Conservation (phyloP, 129 eudicot species). For the Centrapalus pauciflorus region DNA sequence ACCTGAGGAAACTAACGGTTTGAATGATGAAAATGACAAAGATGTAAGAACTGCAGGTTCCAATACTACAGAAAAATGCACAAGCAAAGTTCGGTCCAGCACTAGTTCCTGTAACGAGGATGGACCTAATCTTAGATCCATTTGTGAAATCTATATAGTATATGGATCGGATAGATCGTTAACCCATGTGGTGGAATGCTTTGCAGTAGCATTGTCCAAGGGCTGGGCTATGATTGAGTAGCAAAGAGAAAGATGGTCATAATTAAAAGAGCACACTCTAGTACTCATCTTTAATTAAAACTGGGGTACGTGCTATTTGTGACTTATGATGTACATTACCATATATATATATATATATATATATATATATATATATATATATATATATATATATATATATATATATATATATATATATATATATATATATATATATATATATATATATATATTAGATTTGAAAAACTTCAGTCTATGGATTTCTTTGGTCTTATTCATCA, state of each 20-base stretch:
- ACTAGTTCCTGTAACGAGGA: slow-evolving; percentile 3
- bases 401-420: too few species aligned
- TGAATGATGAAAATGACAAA: slow-evolving; percentile 9
- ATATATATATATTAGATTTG: too few species aligned
- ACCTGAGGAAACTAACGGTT: neutral
- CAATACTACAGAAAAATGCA: slow-evolving; percentile 27
- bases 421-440: too few species aligned
- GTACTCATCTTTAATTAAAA: too few species aligned
- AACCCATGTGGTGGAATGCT: slow-evolving; percentile 14
- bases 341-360: too few species aligned
- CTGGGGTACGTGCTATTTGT: too few species aligned
- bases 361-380: too few species aligned
- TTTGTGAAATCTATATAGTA: neutral
- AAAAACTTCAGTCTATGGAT: too few species aligned
- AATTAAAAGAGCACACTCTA: too few species aligned
- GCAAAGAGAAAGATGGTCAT: slow-evolving; percentile 1
- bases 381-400: too few species aligned
- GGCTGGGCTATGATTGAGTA: neutral
- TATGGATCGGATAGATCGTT: neutral
- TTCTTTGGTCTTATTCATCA: too few species aligned
- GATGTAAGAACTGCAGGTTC: slow-evolving; percentile 4
- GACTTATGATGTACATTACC: too few species aligned
- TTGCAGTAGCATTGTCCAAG: neutral
- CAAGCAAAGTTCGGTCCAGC: neutral
- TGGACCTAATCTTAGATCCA: slow-evolving; percentile 3